These are phyloP conservation scores for Mortierella sp. DNA, from an alignment of 371 early-diverging fungal genomes.

Conservation along the genomic window DNA sequence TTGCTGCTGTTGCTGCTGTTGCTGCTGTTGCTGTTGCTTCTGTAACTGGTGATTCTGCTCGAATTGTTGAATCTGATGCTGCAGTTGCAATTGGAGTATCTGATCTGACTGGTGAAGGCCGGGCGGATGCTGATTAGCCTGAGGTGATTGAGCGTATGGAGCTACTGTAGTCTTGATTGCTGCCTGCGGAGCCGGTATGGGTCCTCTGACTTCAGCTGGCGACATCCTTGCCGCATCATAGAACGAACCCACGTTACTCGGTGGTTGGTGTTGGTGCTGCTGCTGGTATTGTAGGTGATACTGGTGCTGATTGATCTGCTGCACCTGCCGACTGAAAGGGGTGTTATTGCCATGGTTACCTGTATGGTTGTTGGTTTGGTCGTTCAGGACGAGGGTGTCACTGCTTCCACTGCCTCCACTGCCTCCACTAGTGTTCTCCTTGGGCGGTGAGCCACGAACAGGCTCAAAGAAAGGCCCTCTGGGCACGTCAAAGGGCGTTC, in stretches of 20 bases:
- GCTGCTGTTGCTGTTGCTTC: conserved; percentile 15
- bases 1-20: conserved; percentile 17
- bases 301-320: background rate
- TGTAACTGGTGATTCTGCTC: background rate
- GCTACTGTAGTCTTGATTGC: background rate
- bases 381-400: background rate
- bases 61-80: too few species aligned
- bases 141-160: too few species aligned
- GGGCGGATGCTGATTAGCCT: too few species aligned
- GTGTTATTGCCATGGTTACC: conserved; percentile 1
- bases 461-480: conserved; percentile 29
- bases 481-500: conserved; percentile 18
- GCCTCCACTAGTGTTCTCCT: conserved; percentile 1
- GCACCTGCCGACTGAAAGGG: background rate
- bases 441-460: conserved; percentile 1
- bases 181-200: conserved; percentile 1
- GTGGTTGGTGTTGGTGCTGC: conserved; percentile 2
- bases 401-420: background rate
- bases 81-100: too few species aligned
- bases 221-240: background rate
- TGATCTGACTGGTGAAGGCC: too few species aligned
- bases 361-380: background rate
- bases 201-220: background rate
- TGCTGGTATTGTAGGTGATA: background rate
- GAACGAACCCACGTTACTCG: too few species aligned